phyloP scores from a whole-genome alignment of 75 land plant genomes.

The Selaginella moellendorffii region DNA sequence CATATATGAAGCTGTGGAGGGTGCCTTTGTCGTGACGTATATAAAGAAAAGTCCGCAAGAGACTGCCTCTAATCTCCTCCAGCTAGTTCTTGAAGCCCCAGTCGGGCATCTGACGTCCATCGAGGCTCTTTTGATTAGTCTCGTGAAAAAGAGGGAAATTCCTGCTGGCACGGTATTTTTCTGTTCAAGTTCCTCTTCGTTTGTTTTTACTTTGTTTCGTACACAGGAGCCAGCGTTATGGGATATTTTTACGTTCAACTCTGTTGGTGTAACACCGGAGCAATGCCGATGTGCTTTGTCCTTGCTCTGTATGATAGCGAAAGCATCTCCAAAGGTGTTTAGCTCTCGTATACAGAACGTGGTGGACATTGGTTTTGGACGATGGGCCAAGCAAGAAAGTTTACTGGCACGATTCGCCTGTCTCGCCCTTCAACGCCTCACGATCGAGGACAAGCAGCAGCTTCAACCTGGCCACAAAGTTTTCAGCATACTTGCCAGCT shows the following conservation, averaged over 20 bases:
- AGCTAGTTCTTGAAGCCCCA: constrained; percentile 60
- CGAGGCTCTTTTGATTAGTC: constrained; percentile 46
- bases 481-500: constrained; percentile 49
- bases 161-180: constrained; percentile 46
- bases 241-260: constrained; percentile 93
- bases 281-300: constrained; percentile 89
- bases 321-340: constrained; percentile 46
- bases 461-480: constrained; percentile 40
- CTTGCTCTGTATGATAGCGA: constrained; percentile 87
- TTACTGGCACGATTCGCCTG: constrained; percentile 94
- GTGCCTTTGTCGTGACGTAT: constrained; percentile 84
- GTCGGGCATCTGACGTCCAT: constrained; percentile 90
- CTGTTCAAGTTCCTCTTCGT: background rate
- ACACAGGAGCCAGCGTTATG: constrained; percentile 45
- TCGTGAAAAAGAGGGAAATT: constrained; percentile 73
- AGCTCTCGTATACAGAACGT: constrained; percentile 68
- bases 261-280: constrained; percentile 65
- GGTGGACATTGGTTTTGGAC: constrained; percentile 96
- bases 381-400: constrained; percentile 91
- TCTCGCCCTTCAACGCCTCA: constrained; percentile 67
- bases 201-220: background rate
- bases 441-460: constrained; percentile 47
- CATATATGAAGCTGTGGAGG: constrained; percentile 84
- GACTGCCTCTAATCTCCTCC: constrained; percentile 66
- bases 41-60: constrained; percentile 52